phyloP scores from a whole-genome alignment of 2,329 filamentous ascomycete species.

The Paraphaeosphaeria minitans region DNA sequence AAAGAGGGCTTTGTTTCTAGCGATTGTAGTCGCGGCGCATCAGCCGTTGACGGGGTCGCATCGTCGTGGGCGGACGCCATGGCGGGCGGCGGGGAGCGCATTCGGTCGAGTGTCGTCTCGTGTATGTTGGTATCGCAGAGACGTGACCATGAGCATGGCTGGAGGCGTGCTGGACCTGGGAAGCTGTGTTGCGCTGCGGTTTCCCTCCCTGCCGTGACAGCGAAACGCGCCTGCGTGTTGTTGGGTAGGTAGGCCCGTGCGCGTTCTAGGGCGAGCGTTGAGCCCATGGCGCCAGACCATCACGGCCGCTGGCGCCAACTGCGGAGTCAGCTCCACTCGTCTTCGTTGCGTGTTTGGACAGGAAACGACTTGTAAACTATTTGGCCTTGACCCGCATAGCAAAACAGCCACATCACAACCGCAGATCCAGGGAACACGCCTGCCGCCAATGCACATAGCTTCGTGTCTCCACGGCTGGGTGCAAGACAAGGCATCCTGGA shows the following conservation, averaged over 20 bases:
- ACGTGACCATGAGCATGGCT: constrained; percentile 33
- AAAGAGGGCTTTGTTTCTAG: constrained; percentile 24
- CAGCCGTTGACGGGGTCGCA: constrained; percentile 28
- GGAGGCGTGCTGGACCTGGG: constrained; percentile 11
- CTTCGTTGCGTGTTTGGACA: background rate
- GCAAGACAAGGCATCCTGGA: no score
- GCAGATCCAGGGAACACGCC: background rate
- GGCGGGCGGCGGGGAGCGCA: constrained; percentile 21
- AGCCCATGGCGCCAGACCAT: constrained; percentile 12
- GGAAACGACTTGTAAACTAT: no score
- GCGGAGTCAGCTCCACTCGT: background rate
- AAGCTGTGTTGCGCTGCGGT: constrained; percentile 11
- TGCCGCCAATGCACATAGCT: no score
- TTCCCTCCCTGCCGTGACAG: constrained; percentile 9
- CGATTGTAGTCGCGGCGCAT: constrained; percentile 28
- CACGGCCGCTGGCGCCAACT: background rate
- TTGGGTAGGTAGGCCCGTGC: constrained; percentile 21
- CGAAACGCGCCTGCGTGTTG: constrained; percentile 19
- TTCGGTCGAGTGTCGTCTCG: constrained; percentile 25
- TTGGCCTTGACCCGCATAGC: background rate
- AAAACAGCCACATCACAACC: background rate
- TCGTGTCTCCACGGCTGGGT: no score
- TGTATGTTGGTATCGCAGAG: constrained; percentile 13
- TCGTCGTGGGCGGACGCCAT: constrained; percentile 31
- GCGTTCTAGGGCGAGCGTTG: background rate